phyloP scores from a whole-genome alignment of 805 yeast species.

The Wickerhamiella nectarea region DNA sequence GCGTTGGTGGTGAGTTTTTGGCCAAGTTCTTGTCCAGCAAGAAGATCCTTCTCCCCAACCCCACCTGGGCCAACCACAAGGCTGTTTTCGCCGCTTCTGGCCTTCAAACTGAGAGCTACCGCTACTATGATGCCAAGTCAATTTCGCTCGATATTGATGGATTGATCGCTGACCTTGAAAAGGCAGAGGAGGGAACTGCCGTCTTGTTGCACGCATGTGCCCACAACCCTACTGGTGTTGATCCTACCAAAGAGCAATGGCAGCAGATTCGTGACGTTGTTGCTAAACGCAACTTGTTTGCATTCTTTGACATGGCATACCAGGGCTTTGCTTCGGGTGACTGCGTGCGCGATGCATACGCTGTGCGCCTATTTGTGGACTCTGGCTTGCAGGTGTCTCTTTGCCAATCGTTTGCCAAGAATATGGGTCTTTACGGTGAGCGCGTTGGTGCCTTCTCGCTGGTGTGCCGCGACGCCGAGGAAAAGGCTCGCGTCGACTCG shows the following conservation, averaged over 20 bases:
- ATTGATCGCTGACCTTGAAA: slow-evolving; percentile 43
- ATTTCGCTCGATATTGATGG: slow-evolving; percentile 64
- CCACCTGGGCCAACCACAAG: slow-evolving; percentile 97
- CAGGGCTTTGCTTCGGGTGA: slow-evolving; percentile 95
- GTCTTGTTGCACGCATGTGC: slow-evolving; percentile 90
- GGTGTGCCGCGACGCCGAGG: slow-evolving; percentile 31
- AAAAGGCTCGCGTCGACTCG: slow-evolving; percentile 48
- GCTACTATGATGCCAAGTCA: slow-evolving; percentile 70
- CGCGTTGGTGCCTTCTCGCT: slow-evolving; percentile 89
- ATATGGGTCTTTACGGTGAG: slow-evolving; percentile 95
- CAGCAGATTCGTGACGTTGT: slow-evolving; percentile 47
- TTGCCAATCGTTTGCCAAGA: slow-evolving; percentile 94
- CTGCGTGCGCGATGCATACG: slow-evolving; percentile 69
- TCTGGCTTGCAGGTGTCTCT: slow-evolving; percentile 49
- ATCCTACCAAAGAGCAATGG: slow-evolving; percentile 82
- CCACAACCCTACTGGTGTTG: slow-evolving; percentile 95
- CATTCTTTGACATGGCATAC: slow-evolving; percentile 86
- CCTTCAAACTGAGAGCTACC: slow-evolving; percentile 51
- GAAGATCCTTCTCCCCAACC: slow-evolving; percentile 59
- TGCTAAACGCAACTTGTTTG: slow-evolving; percentile 51
- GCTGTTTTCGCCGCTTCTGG: slow-evolving; percentile 68
- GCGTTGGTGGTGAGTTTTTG: slow-evolving; percentile 65
- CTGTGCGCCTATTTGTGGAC: slow-evolving; percentile 44
- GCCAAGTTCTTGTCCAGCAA: slow-evolving; percentile 33
- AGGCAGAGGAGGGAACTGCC: slow-evolving; percentile 51